Conservation (phyloP, 2,329 filamentous ascomycete genomes). For the Botrytis pseudocinerea region DNA sequence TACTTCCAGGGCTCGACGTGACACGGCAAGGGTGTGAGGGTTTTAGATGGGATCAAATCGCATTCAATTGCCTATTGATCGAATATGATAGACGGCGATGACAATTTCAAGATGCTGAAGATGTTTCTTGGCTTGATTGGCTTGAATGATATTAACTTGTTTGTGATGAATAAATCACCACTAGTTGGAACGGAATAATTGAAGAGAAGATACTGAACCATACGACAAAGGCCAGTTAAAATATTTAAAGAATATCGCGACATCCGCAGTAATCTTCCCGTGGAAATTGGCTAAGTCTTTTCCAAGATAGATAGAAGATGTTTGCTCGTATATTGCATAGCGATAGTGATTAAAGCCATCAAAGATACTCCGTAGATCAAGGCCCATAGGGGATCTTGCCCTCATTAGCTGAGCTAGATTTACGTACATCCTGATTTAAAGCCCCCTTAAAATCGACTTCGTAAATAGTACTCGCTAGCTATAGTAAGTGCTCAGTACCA, state of each 20-base stretch:
- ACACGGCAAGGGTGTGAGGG: slow-evolving; percentile 25
- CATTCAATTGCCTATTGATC: not conserved
- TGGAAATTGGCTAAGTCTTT: not conserved
- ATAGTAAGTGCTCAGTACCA: not conserved
- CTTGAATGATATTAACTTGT: not conserved
- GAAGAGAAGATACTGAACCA: too few species aligned
- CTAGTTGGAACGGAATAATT: not conserved
- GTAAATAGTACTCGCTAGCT: not conserved
- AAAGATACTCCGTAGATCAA: not conserved
- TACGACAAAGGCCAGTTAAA: not conserved
- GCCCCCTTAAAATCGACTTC: not conserved
- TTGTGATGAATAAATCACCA: not conserved
- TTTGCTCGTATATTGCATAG: not conserved
- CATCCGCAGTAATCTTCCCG: slow-evolving; percentile 8
- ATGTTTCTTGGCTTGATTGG: slow-evolving; percentile 6
- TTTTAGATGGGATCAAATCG: slow-evolving; percentile 1
- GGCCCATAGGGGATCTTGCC: not conserved
- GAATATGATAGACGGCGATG: slow-evolving; percentile 22
- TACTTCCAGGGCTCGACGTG: slow-evolving; percentile 35
- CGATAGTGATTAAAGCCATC: slow-evolving; percentile 2
- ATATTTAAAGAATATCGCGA: slow-evolving; percentile 21
- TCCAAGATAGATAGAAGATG: not conserved
- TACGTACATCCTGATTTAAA: slow-evolving; percentile 7
- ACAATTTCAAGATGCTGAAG: slow-evolving; percentile 14
- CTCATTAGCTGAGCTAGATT: not conserved